Evolutionary conservation across 768 basidiomycete genomes (phyloP).

Genomic region (Cubamyces sp.): DNA sequence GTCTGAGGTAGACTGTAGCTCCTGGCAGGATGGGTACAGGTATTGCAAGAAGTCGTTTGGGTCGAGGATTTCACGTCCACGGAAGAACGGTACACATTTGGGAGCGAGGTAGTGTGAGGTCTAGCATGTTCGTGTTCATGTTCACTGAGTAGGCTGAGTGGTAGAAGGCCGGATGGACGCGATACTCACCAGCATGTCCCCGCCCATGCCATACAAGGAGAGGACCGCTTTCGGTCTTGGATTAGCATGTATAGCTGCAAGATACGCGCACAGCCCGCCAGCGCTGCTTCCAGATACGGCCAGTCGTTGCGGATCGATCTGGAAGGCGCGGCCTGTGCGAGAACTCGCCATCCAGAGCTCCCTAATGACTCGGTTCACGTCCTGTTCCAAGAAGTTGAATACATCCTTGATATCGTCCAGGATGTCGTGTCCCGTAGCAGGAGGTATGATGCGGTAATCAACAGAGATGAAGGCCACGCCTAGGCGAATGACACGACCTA

Average conservation of each 20-base stretch:
- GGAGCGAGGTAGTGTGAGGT: conserved; percentile 52
- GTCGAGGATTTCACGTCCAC: conserved; percentile 58
- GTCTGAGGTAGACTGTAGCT: conserved; percentile 39
- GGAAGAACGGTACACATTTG: conserved; percentile 56
- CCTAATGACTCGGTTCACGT: conserved; percentile 20
- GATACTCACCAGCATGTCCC: conserved; percentile 50
- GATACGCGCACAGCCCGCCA: conserved; percentile 66
- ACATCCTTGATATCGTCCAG: conserved; percentile 60
- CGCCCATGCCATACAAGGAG: conserved; percentile 68
- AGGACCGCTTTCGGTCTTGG: conserved; percentile 60
- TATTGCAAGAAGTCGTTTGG: conserved; percentile 49
- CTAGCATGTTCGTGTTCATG: conserved; percentile 36
- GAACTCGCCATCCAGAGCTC: not conserved
- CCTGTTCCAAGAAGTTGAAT: conserved; percentile 48
- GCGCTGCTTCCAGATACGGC: conserved; percentile 62
- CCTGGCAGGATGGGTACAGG: conserved; percentile 45
- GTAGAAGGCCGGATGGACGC: not conserved
- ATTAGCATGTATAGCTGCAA: conserved; percentile 55
- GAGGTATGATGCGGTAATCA: conserved; percentile 62
- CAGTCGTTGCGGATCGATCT: conserved; percentile 48
- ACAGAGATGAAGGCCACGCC: conserved; percentile 56
- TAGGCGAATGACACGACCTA: conserved; percentile 47
- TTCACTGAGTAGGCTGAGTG: not conserved
- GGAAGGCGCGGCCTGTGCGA: conserved; percentile 29
- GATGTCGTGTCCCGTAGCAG: conserved; percentile 58